Evolutionary conservation across 2,329 filamentous ascomycete species (phyloP), one percentile per base, ranked within the genome.

Genomic region (Rasamsonia emersonii): DNA sequence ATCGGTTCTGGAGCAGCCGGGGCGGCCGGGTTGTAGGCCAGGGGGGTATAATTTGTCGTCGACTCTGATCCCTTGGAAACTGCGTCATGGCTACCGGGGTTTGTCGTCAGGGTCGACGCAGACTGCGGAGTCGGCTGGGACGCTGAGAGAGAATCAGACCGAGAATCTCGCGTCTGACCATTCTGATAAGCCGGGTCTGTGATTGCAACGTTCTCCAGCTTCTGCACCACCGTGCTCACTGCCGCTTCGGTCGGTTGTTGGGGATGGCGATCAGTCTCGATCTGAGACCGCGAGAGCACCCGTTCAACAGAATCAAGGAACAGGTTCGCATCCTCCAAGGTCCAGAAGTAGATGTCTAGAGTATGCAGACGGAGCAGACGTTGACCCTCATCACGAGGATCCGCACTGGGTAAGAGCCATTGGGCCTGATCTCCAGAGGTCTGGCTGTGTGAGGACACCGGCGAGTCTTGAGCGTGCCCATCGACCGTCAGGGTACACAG

Each of bases 1-100:
- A 79, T 77, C 2, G 73, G 74, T 47, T 80, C 76, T 5, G 76
- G 76, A 0, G 74, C 75, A n/a, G 74, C 64, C 14, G 76, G 76
- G 4, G 76, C 75, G 7, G 76, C 75, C 10, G 76, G 76, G 42
- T 79, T 79, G 48, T 80, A 80, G n/a, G 73, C 70, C 39, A 76
- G 61, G 3, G 73, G 71, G 2, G 66, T 53, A 37, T 63, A 68
- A 41, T 50, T 56, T 21, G 54, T 48, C 26, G 54, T 41, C 18
- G 50, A 41, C 39, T 45, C 27, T 50, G 42, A 17, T 50, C 40
- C 26, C 46, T 44, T 19, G 37, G 23, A 17, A 23, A 23, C 11
- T 44, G 29, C 5, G 39, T 28, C 9, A 16, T 39, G 44, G 14
- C 29, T 35, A 5, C 24, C 33, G 9, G 37, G 32, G 23, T 33